These are phyloP conservation scores for Coprinopsis marcescibilis DNA, from an alignment of 768 basidiomycete species.

Conservation along the genomic window DNA sequence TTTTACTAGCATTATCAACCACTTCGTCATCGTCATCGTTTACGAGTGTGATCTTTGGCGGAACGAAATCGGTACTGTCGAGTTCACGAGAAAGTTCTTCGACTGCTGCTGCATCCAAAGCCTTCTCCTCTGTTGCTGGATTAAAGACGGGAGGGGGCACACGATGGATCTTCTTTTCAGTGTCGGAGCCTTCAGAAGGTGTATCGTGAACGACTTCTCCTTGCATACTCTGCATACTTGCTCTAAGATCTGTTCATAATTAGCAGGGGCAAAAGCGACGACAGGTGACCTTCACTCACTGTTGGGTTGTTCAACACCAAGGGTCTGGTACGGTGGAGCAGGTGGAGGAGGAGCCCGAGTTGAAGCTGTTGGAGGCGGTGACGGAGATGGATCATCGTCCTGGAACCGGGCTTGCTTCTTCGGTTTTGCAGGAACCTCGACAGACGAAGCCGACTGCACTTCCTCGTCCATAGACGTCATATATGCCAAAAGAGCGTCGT, in stretches of 20 bases:
- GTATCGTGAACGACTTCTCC: neutral
- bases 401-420: neutral
- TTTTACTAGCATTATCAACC: neutral
- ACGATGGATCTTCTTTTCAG: neutral
- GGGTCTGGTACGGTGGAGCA: too few relatives aligned
- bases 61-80: neutral
- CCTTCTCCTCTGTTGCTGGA: neutral
- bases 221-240: neutral
- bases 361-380: too few relatives aligned
- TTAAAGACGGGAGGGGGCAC: neutral
- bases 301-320: neutral
- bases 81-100: neutral
- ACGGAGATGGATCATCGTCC: too few relatives aligned
- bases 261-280: neutral
- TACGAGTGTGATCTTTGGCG: neutral
- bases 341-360: too few relatives aligned
- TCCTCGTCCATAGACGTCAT: constrained; percentile 25
- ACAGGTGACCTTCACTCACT: neutral
- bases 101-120: neutral
- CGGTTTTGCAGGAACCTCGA: neutral
- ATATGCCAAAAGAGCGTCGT: constrained; percentile 34
- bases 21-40: neutral
- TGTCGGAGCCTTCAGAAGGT: neutral
- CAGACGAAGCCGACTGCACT: neutral
- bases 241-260: neutral